Evolutionary conservation across 352 stramenopile genomes (phyloP), one percentile per base, ranked within the genome.

Genomic region (Stramenopiles sp.): DNA sequence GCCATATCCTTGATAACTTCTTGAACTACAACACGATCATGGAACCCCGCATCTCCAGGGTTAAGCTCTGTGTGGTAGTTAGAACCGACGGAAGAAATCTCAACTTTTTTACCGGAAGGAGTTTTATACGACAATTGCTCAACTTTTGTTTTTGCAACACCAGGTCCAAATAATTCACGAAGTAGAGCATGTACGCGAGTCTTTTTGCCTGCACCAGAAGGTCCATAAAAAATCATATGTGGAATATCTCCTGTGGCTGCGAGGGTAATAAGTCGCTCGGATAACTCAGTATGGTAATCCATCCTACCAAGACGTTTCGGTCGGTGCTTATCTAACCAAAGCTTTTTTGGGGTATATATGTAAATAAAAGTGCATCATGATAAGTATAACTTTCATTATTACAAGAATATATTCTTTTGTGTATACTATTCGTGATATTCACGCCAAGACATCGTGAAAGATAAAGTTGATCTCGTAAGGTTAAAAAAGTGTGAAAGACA

Each of bases 1-100:
- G 86, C 84, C 47, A 96, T 96, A 60, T 97, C 81, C 56, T 98
- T 98, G 47, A 98, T 89, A 38, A 96, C 74, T 50, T 96, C 78
- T 54, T 96, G 81, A 28, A 95, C 71, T 22, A 96, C 74, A 36
- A 80, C 80, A 4, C 77, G 68, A 59, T 98, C 86, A 51, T 81
- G 81, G 35, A 66, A 77, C 17, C 84, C 84, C 18, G 71, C 83
- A 51, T 98, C 86, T 29, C 68, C 83, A 28, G 86, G 80, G 48
- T 86, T 92, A 59, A 96, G 84, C 57, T 98, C 84, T 35, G 96
- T 91, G 57, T 97, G 86, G 57, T 93, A 93, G 53, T 89, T 90
- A 56, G 62, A 87, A 15, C 69, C 73, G 7, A 96, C 67, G 24
- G 85, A 93, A 36, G 83, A 94, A 37, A 96, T 79, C 46, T 98